phyloP scores from a whole-genome alignment of 2,329 filamentous ascomycete genomes.

The Trichoderma oligosporum region DNA sequence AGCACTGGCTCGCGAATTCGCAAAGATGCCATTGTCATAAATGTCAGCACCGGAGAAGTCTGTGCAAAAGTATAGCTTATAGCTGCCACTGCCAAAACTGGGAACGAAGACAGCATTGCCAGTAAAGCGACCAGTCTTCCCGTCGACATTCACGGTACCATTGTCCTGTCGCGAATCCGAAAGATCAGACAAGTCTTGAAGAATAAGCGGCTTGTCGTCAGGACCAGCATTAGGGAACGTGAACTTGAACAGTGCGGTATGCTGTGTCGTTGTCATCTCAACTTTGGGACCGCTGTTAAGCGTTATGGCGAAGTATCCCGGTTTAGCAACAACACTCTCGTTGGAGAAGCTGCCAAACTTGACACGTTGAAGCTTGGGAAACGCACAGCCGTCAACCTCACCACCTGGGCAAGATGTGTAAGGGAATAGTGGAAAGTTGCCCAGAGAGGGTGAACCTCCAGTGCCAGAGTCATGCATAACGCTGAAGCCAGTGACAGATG shows the following conservation, averaged over 20 bases:
- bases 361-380: constrained; percentile 45
- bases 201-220: constrained; percentile 51
- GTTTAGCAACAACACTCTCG: constrained; percentile 51
- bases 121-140: constrained; percentile 55
- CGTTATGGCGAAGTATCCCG: constrained; percentile 63
- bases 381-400: constrained; percentile 59
- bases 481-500: constrained; percentile 52
- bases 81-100: constrained; percentile 62
- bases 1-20: constrained; percentile 51
- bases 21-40: constrained; percentile 59
- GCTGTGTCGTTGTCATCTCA: constrained; percentile 66
- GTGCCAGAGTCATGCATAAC: constrained; percentile 58
- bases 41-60: constrained; percentile 60
- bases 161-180: constrained; percentile 57
- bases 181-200: constrained; percentile 64
- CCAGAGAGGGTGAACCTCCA: constrained; percentile 58
- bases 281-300: constrained; percentile 55
- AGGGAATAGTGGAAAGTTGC: constrained; percentile 70
- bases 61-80: constrained; percentile 61
- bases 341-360: constrained; percentile 45
- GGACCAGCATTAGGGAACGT: constrained; percentile 48
- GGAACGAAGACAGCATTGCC: constrained; percentile 60
- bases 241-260: constrained; percentile 63
- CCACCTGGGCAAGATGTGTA: constrained; percentile 59
- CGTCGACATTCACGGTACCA: constrained; percentile 53